Evolutionary conservation across 169 alveolate genomes (phyloP).

Genomic region (Eimeria zaria): DNA sequence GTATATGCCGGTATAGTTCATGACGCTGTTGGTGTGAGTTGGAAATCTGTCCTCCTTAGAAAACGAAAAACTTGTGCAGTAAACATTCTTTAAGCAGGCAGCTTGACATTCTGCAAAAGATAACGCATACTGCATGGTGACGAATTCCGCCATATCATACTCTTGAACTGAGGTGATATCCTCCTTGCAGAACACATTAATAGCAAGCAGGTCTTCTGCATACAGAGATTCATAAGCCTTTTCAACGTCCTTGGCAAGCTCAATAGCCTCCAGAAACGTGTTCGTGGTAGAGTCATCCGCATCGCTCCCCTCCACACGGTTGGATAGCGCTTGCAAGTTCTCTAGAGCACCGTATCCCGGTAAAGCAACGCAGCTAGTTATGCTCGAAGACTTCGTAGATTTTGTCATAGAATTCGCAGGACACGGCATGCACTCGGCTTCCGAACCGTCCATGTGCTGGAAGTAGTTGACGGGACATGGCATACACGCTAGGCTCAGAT

Average conservation of each 20-base stretch:
- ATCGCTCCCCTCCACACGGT: conserved; percentile 16
- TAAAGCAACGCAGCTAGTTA: conserved; percentile 78
- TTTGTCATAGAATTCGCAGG: conserved; percentile 76
- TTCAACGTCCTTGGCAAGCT: conserved; percentile 73
- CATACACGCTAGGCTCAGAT: conserved; percentile 46
- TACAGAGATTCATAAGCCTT: conserved; percentile 8
- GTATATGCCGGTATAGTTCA: conserved; percentile 81
- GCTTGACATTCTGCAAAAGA: conserved; percentile 64
- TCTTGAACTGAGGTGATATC: conserved; percentile 26
- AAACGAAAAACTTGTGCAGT: conserved; percentile 79
- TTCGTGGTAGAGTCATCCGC: conserved; percentile 8
- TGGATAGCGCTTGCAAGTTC: conserved; percentile 43
- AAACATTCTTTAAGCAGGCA: conserved; percentile 74
- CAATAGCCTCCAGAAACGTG: conserved; percentile 61
- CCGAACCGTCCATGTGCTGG: conserved; percentile 82
- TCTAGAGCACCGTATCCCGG: conserved; percentile 78
- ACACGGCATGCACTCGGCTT: conserved; percentile 77
- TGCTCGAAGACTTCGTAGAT: conserved; percentile 64
- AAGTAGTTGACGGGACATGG: conserved; percentile 79
- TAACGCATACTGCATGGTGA: conserved; percentile 43
- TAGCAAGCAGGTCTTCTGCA: conserved; percentile 41
- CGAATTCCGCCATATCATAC: conserved; percentile 80
- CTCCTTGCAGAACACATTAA: conserved; percentile 64
- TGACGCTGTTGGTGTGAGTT: conserved; percentile 46
- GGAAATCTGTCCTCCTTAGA: conserved; percentile 67